These are phyloP conservation scores for Rutstroemia sp. DNA, from an alignment of 2,329 filamentous ascomycete genomes.

Conservation along the genomic window DNA sequence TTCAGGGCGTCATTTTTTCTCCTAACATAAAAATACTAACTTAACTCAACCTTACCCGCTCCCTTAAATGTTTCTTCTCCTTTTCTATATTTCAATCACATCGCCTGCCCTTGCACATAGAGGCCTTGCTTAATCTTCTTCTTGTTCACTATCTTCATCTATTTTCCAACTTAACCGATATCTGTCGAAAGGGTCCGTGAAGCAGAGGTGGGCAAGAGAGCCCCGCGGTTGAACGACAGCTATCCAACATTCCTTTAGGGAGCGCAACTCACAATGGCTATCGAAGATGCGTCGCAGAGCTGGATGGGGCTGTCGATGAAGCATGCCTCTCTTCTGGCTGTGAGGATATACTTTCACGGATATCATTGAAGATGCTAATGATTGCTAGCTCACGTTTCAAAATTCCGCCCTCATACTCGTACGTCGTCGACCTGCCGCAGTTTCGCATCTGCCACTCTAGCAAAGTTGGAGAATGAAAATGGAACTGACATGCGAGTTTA, in stretches of 20 bases:
- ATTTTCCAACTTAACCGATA: not conserved
- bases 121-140: not conserved
- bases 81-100: slow-evolving; percentile 1
- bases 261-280: not conserved
- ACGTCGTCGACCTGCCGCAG: slow-evolving; percentile 25
- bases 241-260: not conserved
- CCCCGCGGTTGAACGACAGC: not conserved
- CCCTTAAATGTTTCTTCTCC: not conserved
- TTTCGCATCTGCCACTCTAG: not conserved
- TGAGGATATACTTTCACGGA: slow-evolving; percentile 32
- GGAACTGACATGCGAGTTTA: slow-evolving; percentile 29
- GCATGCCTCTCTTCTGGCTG: slow-evolving; percentile 58
- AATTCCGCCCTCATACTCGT: slow-evolving; percentile 73
- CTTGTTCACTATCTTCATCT: not conserved
- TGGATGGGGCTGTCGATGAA: slow-evolving; percentile 57
- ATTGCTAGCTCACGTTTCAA: slow-evolving; percentile 64
- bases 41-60: too few species aligned
- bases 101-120: slow-evolving; percentile 4
- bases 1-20: not conserved
- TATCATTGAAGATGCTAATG: slow-evolving; percentile 23
- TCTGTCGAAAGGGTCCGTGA: not conserved
- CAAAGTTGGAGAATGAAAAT: too few species aligned
- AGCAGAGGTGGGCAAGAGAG: not conserved
- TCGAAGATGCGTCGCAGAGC: slow-evolving; percentile 14
- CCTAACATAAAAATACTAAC: not conserved